These are phyloP conservation scores for Gracilaria vermiculophylla DNA, from an alignment of 23 red algal species.

Conservation along the genomic window DNA sequence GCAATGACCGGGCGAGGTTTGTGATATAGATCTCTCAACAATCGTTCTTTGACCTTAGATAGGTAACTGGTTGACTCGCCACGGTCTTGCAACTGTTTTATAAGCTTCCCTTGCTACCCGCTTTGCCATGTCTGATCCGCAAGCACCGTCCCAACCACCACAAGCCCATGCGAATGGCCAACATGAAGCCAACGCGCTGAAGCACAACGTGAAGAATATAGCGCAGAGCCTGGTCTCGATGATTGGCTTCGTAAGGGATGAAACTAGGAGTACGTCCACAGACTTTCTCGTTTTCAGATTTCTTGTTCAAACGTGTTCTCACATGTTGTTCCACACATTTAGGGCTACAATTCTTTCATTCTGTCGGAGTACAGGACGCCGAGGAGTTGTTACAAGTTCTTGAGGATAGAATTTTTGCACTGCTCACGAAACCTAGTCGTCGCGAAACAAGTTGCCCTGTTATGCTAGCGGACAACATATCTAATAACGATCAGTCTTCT, in stretches of 20 bases:
- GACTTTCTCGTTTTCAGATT: not conserved
- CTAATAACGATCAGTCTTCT: not conserved
- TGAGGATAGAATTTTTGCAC: not conserved
- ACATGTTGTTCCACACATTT: not conserved
- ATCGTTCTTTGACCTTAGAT: too few species aligned
- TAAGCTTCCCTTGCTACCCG: not conserved
- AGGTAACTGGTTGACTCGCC: too few species aligned
- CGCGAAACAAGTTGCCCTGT: not conserved
- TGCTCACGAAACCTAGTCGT: not conserved
- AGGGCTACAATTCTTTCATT: conserved; percentile 21
- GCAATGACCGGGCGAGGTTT: too few species aligned
- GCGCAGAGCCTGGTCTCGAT: not conserved
- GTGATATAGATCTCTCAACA: too few species aligned
- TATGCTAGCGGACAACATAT: not conserved
- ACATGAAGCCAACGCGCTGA: not conserved
- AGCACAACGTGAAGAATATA: not conserved
- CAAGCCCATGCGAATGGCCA: not conserved
- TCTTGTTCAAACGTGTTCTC: not conserved
- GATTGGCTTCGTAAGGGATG: not conserved
- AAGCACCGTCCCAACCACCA: not conserved
- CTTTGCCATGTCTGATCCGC: not conserved
- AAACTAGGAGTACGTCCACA: not conserved
- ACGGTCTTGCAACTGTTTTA: too few species aligned
- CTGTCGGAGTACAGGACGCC: not conserved
- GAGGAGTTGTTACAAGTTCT: not conserved